These are phyloP conservation scores for Cladosporium velox DNA, from an alignment of 2,329 filamentous ascomycete species.

Conservation along the genomic window DNA sequence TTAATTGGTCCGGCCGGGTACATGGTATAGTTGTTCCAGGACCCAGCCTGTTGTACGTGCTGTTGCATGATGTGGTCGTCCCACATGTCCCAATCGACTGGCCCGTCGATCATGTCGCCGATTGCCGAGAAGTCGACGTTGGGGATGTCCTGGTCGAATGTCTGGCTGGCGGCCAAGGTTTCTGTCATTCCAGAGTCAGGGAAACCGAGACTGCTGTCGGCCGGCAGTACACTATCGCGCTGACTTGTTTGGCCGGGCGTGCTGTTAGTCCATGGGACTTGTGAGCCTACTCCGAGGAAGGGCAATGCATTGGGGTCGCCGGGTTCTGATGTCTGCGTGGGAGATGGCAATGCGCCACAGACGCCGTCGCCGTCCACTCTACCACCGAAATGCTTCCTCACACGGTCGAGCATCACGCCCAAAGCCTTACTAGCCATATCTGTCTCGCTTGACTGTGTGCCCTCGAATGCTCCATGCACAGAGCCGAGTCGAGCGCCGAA, in stretches of 20 bases:
- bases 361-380: neutral
- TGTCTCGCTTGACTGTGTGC: constrained; percentile 33
- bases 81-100: constrained; percentile 38
- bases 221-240: neutral
- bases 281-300: neutral
- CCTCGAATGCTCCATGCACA: neutral
- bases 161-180: neutral
- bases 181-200: neutral
- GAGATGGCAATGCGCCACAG: neutral
- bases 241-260: neutral
- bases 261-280: neutral
- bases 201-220: neutral
- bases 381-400: constrained; percentile 29
- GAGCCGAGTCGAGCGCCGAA: constrained; percentile 11
- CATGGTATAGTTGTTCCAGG: neutral
- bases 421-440: constrained; percentile 37
- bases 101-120: constrained; percentile 35
- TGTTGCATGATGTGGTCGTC: constrained; percentile 27
- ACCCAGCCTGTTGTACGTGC: neutral
- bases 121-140: constrained; percentile 32
- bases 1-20: neutral
- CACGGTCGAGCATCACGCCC: constrained; percentile 37
- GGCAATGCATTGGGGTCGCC: neutral
- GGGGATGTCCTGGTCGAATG: neutral
- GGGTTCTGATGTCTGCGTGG: neutral